Percentiles rank a stretch among this genome's conserved stretches.
Conservation (phyloP, 164 flowering plant genomes). For the Aristolochia fimbriata region DNA sequence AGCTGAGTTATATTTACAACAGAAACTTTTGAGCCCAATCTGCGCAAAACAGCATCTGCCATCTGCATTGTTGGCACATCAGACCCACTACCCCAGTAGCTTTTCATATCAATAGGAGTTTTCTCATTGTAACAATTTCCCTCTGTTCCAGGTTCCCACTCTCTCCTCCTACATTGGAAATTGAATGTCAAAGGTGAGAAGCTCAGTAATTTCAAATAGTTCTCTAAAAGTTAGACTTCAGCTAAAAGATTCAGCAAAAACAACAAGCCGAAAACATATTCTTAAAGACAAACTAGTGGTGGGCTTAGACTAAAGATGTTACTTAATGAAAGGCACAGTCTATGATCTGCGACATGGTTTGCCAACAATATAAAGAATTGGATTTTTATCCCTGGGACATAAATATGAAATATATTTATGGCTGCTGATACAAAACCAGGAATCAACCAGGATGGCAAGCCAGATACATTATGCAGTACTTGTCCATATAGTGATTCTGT, state of each 20-base stretch:
- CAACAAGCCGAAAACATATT: neutral
- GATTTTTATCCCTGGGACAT: too few relatives aligned
- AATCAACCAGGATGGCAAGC: too few relatives aligned
- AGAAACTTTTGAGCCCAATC: slow-evolving; percentile 49
- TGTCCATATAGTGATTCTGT: too few relatives aligned
- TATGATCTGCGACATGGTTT: too few relatives aligned
- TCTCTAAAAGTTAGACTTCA: neutral
- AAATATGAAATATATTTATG: too few relatives aligned
- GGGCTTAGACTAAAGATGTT: too few relatives aligned
- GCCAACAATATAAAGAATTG: too few relatives aligned
- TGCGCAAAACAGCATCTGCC: slow-evolving; percentile 45
- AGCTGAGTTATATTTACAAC: slow-evolving; percentile 88
- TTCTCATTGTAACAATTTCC: slow-evolving; percentile 78
- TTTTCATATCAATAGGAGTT: slow-evolving; percentile 40
- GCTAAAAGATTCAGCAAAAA: neutral
- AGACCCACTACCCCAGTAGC: slow-evolving; percentile 90
- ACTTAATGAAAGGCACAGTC: too few relatives aligned
- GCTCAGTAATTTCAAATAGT: neutral
- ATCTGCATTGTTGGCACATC: slow-evolving; percentile 75
- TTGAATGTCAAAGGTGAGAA: neutral
- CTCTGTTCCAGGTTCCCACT: slow-evolving; percentile 70
- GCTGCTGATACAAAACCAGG: too few relatives aligned
- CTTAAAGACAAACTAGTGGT: neutral
- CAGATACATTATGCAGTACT: too few relatives aligned
- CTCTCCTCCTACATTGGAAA: slow-evolving; percentile 50